These are phyloP conservation scores for Talaromyces piceae DNA, from an alignment of 2,329 filamentous ascomycete genomes.

Conservation along the genomic window DNA sequence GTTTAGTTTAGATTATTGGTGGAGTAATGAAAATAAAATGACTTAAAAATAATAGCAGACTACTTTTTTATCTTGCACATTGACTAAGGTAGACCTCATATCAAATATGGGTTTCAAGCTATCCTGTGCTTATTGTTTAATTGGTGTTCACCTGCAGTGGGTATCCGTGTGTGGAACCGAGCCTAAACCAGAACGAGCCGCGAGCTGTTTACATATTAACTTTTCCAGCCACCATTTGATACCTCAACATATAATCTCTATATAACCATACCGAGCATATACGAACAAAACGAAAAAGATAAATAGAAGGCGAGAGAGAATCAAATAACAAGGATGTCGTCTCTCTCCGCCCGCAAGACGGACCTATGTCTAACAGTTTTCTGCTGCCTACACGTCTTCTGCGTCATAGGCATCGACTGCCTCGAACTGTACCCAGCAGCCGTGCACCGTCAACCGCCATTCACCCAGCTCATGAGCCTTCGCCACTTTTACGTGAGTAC, in stretches of 20 bases:
- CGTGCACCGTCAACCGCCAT: constrained; percentile 47
- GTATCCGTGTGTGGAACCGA: too few relatives aligned
- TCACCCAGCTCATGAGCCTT: constrained; percentile 40
- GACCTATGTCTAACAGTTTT: constrained; percentile 2
- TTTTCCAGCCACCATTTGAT: too few relatives aligned
- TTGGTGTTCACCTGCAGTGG: too few relatives aligned
- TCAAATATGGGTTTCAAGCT: too few relatives aligned
- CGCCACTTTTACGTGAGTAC: constrained; percentile 53
- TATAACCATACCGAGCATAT: not conserved
- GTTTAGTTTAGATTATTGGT: too few relatives aligned
- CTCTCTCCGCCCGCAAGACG: constrained; percentile 4
- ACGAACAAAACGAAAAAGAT: not conserved
- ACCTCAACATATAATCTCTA: not conserved
- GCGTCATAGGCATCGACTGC: constrained; percentile 6
- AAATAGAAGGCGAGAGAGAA: not conserved
- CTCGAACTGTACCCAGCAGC: constrained; percentile 6
- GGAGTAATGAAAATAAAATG: too few relatives aligned
- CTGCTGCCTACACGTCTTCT: constrained; percentile 8
- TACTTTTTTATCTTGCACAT: too few relatives aligned
- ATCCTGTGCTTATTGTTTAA: too few relatives aligned
- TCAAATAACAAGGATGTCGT: not conserved
- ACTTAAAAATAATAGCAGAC: too few relatives aligned
- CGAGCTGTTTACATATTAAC: too few relatives aligned
- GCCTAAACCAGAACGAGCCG: too few relatives aligned
- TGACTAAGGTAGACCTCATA: too few relatives aligned